Evolutionary conservation across 2,329 filamentous ascomycete genomes (phyloP), one percentile per base, ranked within the genome.

Genomic region (Fusarium udum): DNA sequence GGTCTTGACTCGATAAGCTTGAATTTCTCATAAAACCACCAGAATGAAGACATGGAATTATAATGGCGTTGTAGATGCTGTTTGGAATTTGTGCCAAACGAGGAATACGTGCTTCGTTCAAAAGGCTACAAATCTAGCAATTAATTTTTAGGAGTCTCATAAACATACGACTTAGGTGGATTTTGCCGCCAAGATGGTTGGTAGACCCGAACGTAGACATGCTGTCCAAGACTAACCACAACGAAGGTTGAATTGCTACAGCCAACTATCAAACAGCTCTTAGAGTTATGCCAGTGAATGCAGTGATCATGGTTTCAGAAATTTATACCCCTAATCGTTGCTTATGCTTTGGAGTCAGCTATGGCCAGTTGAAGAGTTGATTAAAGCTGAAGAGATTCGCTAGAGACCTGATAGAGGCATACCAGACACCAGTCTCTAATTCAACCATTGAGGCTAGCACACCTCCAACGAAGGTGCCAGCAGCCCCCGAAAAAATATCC

Each of bases 61-160:
- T 20, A 0, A 15, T 2, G 31, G 12, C n/a, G n/a, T 51, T 0
- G 28, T 20, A 24, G 31, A 24, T 24, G 0, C 48, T 24, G n/a
- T 51, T 51, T 20, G 31, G 31, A 24, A 51, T 34, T 34, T 24
- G 31, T 34, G 16, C 22, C 31, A 34, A 51, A 15, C 15, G 8
- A 51, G 31, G 31, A 0, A 51, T 0, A 15, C 16, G 0, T 24
- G 14, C 31, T 32, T 51, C 48, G 8, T 51, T 18, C 2, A 51
- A 18, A 34, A 24, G 31, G 16, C 48, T 51, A 51, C 2, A 15
- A 32, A 14, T 3, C 0, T 14, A 7, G 48, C 0, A 51, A 51
- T 0, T 24, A 4, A 0, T 14, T 51, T 24, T 14, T 3, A n/a
- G 31, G 12, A 32, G 6, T 51, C 1, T 0, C 8, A 34, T 7